Evolutionary conservation across 306 rosid genomes (phyloP).

Genomic region (Rosa multiflora): DNA sequence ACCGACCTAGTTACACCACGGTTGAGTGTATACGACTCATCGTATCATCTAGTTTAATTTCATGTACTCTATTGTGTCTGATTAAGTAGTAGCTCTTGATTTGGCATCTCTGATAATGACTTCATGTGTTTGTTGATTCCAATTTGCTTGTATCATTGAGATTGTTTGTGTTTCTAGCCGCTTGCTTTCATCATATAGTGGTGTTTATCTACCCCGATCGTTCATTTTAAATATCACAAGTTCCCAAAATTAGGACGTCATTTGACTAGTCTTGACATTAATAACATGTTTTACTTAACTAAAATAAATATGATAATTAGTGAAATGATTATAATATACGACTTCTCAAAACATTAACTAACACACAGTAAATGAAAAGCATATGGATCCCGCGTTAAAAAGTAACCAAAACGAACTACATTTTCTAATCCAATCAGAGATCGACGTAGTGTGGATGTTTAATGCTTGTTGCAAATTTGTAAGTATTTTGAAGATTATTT

Average conservation of each 20-base stretch:
- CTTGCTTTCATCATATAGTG: not conserved
- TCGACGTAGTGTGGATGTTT: no score
- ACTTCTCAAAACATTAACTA: not conserved
- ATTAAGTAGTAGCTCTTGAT: not conserved
- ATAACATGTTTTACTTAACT: not conserved
- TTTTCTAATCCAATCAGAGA: no score
- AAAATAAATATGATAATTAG: not conserved
- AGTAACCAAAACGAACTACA: not conserved
- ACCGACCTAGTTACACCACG: not conserved
- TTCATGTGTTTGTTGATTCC: not conserved
- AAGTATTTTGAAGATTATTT: not conserved
- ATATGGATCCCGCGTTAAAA: not conserved
- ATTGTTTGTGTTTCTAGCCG: not conserved
- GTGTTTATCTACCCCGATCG: not conserved
- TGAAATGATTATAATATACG: not conserved
- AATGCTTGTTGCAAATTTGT: not conserved
- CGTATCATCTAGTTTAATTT: not conserved
- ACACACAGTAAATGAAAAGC: not conserved
- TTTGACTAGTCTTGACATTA: not conserved
- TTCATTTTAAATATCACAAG: not conserved
- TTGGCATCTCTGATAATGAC: not conserved
- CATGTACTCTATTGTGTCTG: not conserved
- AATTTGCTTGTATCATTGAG: no score
- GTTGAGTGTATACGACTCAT: not conserved
- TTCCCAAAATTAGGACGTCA: not conserved